Conservation (phyloP, 495 filamentous ascomycete genomes). For the Pseudomonodictys pantanalensis region DNA sequence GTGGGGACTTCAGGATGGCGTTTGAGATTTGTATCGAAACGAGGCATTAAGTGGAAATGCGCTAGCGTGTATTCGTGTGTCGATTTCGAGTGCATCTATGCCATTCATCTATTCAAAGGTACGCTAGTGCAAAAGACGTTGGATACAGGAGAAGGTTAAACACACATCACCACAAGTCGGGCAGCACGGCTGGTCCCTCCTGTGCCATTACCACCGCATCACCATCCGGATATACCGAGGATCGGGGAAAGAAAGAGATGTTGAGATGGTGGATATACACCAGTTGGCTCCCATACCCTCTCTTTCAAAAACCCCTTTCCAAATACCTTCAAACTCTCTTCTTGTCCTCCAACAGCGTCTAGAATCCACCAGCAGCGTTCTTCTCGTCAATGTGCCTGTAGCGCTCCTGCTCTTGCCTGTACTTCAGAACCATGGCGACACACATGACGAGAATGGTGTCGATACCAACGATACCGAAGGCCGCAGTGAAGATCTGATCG, state of each 20-base stretch:
- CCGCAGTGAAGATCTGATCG: constrained; percentile 68
- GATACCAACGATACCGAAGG: constrained; percentile 71
- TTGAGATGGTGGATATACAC: neutral
- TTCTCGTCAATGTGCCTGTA: constrained; percentile 74
- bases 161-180: neutral
- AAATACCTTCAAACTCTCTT: neutral
- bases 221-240: neutral
- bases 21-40: neutral
- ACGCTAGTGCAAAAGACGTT: neutral
- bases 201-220: neutral
- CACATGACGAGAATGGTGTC: constrained; percentile 62
- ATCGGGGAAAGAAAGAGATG: neutral
- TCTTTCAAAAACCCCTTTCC: neutral
- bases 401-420: constrained; percentile 66
- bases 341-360: constrained; percentile 1
- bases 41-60: neutral
- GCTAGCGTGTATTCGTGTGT: too few relatives aligned
- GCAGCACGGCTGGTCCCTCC: neutral
- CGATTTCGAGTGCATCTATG: neutral
- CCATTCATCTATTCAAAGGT: neutral
- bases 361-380: constrained; percentile 36
- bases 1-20: too few relatives aligned
- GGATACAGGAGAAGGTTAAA: neutral
- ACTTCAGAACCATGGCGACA: constrained; percentile 67
- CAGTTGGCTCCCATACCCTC: neutral